Evolutionary conservation across 768 basidiomycete species (phyloP), one percentile per base, ranked within the genome.

Genomic region (Daedaleopsis nitida): DNA sequence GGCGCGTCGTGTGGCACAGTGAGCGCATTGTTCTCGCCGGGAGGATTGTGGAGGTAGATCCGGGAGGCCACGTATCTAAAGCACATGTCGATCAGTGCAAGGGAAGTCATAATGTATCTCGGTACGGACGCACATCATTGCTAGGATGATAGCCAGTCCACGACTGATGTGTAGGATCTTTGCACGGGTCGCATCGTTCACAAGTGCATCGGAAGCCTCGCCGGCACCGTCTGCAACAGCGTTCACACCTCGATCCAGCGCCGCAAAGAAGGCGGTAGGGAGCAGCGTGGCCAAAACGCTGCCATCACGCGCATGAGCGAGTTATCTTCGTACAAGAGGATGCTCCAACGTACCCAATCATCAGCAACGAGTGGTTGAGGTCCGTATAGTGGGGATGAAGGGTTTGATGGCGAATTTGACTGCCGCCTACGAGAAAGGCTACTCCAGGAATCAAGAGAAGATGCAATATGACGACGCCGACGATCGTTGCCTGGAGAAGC

Each of bases 391-490:
- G 84, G 1, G 86, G 86, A 66, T 89, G 84, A 10, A 92, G 74
- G 55, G 88, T 80, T 71, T 92, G 89, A 52, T 88, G 81, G 67
- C 83, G 75, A 24, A 91, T 77, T 23, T 81, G 79, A n/a, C 83
- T 85, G 47, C 89, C 89, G 23, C 89, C 89, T 1, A 82, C 81
- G n/a, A 91, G 76, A 69, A 91, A 91, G 0, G 88, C 78, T 5
- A 81, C 77, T 2, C 89, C 89, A 0, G 89, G 89, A 47, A 91
- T 77, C 16, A 92, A 80, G 1, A 92, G 78, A 1, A 91, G 78
- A 70, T 89, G 89, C 9, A 92, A 77, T n/a, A 92, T 73, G 7
- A 90, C 80, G 9, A 92, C 89, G 17, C 89, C 89, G 42, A 85
- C 78, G 48, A 91, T 83, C 0, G 88, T 91, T 0, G 86, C 82